Percentiles rank a stretch among this genome's conserved stretches.
Evolutionary conservation across 1,139 yeast genomes (phyloP).

Genomic region (Yamadazyma dendronema): DNA sequence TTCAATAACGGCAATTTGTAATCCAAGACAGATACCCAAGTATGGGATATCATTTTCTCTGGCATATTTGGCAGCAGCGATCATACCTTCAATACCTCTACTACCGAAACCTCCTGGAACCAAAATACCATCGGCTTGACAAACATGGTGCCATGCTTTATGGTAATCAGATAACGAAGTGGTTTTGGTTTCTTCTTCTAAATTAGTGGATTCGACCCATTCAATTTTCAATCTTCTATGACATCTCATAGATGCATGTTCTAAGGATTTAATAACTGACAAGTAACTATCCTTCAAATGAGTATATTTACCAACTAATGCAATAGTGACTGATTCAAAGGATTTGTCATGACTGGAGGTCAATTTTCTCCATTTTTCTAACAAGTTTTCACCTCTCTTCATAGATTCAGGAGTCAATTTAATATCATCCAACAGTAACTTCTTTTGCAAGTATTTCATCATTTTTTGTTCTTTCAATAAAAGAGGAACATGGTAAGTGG

Average conservation of each 20-base stretch:
- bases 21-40: slow-evolving; percentile 95
- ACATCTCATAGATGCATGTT: slow-evolving; percentile 92
- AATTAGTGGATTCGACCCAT: slow-evolving; percentile 94
- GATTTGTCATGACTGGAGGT: slow-evolving; percentile 79
- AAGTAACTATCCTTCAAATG: slow-evolving; percentile 92
- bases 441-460: slow-evolving; percentile 68
- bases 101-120: slow-evolving; percentile 99
- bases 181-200: slow-evolving; percentile 70
- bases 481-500: slow-evolving; percentile 96
- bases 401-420: slow-evolving; percentile 52
- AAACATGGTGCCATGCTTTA: slow-evolving; percentile 92
- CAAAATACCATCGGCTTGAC: slow-evolving; percentile 94
- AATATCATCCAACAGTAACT: slow-evolving; percentile 60
- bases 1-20: slow-evolving; percentile 96
- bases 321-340: slow-evolving; percentile 85
- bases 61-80: slow-evolving; percentile 95
- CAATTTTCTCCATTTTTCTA: slow-evolving; percentile 76
- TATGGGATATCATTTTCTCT: slow-evolving; percentile 92
- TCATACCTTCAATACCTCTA: slow-evolving; percentile 98
- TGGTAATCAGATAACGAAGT: slow-evolving; percentile 76
- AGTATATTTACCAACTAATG: slow-evolving; percentile 96
- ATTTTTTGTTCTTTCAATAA: slow-evolving; percentile 84
- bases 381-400: slow-evolving; percentile 64
- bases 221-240: slow-evolving; percentile 78
- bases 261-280: slow-evolving; percentile 92